Conservation (phyloP, 2,329 filamentous ascomycete species). For the Stachybotrys elegans region DNA sequence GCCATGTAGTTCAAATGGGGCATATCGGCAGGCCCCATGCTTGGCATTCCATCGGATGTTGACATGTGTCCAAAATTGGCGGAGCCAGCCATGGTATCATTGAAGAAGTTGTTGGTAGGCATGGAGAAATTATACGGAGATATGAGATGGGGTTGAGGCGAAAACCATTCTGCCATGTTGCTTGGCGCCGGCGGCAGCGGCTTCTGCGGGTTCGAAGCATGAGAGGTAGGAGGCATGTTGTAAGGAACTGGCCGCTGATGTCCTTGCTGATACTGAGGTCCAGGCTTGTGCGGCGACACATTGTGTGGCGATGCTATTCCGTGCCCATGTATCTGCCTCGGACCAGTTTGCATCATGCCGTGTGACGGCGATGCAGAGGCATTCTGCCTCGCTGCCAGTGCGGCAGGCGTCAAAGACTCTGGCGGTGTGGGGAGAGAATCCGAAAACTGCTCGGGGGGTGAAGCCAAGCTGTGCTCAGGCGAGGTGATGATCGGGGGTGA, state of each 20-base stretch:
- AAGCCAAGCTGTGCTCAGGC: conserved; percentile 20
- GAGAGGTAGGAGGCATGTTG: conserved; percentile 33
- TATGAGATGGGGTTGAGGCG: conserved; percentile 46
- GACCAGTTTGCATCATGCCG: too few species aligned
- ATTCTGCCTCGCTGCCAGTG: too few species aligned
- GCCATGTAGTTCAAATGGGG: conserved; percentile 28
- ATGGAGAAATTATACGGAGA: conserved; percentile 45
- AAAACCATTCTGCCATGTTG: conserved; percentile 48
- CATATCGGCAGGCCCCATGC: conserved; percentile 22
- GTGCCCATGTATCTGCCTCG: too few species aligned
- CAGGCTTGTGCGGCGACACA: conserved; percentile 25
- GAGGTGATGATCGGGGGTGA: conserved; percentile 25
- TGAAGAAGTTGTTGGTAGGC: conserved; percentile 37
- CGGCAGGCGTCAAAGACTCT: conserved; percentile 34
- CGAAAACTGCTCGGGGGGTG: conserved; percentile 22
- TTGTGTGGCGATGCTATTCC: conserved; percentile 28
- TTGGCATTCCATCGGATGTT: conserved; percentile 23
- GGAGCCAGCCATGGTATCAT: conserved; percentile 23
- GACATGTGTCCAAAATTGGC: conserved; percentile 22
- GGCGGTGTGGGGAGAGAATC: conserved; percentile 38
- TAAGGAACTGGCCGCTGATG: conserved; percentile 26
- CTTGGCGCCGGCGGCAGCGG: conserved; percentile 36
- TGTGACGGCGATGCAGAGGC: conserved; percentile 32
- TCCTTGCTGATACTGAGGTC: conserved; percentile 19
- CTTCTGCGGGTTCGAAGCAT: conserved; percentile 31